A percentile compares a stretch with the other conserved stretches of the same genome.
phyloP scores from a whole-genome alignment of 2,329 filamentous ascomycete genomes.

The Cercospora janseana region DNA sequence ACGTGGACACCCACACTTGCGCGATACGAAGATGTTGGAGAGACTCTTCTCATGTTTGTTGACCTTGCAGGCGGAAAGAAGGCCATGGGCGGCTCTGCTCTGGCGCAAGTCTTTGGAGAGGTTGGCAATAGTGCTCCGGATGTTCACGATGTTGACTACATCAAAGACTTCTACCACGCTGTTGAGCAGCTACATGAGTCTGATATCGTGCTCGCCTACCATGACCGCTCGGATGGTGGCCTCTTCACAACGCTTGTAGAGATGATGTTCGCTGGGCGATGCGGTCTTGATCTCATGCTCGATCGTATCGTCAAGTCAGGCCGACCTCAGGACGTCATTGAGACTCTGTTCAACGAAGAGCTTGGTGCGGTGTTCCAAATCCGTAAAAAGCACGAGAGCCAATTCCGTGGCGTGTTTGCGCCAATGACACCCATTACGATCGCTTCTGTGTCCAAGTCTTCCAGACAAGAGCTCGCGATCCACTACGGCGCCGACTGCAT shows the following conservation, averaged over 20 bases:
- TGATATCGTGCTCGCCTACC: slow-evolving; percentile 82
- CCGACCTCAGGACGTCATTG: slow-evolving; percentile 59
- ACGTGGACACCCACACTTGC: slow-evolving; percentile 93
- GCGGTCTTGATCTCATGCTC: slow-evolving; percentile 79
- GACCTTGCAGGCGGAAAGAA: slow-evolving; percentile 80
- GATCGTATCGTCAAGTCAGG: slow-evolving; percentile 68
- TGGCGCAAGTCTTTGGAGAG: slow-evolving; percentile 85
- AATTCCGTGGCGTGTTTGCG: slow-evolving; percentile 86
- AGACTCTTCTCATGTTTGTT: slow-evolving; percentile 84
- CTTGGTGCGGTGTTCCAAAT: slow-evolving; percentile 95
- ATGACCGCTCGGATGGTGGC: slow-evolving; percentile 91
- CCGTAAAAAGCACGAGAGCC: slow-evolving; percentile 75
- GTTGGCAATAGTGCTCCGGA: slow-evolving; percentile 83
- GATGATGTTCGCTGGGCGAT: slow-evolving; percentile 97
- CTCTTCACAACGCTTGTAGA: slow-evolving; percentile 86
- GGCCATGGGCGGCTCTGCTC: slow-evolving; percentile 82
- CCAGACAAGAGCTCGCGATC: slow-evolving; percentile 74
- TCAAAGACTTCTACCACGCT: slow-evolving; percentile 91
- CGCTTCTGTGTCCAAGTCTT: slow-evolving; percentile 66
- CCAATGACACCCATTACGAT: slow-evolving; percentile 79
- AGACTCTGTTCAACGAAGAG: slow-evolving; percentile 91
- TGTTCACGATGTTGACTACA: slow-evolving; percentile 73
- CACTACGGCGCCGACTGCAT: slow-evolving; percentile 68
- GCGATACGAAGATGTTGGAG: slow-evolving; percentile 80
- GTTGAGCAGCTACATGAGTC: slow-evolving; percentile 66